Base-by-base conservation (phyloP, 2,329 filamentous ascomycete species). In the Aspergillus glaucus region DNA sequence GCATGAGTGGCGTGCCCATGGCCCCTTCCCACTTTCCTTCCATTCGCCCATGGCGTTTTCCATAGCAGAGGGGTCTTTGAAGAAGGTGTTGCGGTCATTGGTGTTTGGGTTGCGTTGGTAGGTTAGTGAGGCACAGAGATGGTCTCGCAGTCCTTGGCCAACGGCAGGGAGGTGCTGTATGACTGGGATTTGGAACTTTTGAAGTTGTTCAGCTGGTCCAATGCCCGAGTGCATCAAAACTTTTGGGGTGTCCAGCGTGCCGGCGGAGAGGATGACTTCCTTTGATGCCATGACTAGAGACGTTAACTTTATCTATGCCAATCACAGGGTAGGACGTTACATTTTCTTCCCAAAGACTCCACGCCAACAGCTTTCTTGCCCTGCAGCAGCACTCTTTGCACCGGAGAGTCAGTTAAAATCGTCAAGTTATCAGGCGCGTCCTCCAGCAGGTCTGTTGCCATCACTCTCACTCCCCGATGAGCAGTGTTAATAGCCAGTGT, bases 221-320 rank as follows among this genome's bases (percentile, higher is more conserved):
- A 78, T 73, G 3, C 75, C 75, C 3, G 75, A 77, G 21, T 75
- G 65, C 50, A 77, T 69, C 5, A 77, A 61, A 17, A 78, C 66
- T 30, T 64, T 63, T 1, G 73, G 72, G 1, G 61, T 64, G 30
- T 72, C 65, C 6, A 73, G 55, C 6, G 68, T 59, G 14, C 72
- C 72, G n/a, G 64, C 59, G 9, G 57, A 66, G 6, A 75, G 51
- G 42, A 75, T 66, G 28, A 74, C 62, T 48, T 73, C 70, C 41
- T 68, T 67, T 2, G 58, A 58, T 6, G 68, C 69, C 17, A 55
- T 49, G 30, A 65, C 66, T 62, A 48, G 14, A 14, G 19, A 17
- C 19, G 2, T 40, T 22, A 8, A 7, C 3, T 45, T 4, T 9
- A 43, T 28, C 17, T 28, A 47, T 52, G 7, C 26, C 46, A 2